These are phyloP conservation scores for Malassezia brasiliensis DNA, from an alignment of 1,284 basidiomycete species.

Conservation along the genomic window DNA sequence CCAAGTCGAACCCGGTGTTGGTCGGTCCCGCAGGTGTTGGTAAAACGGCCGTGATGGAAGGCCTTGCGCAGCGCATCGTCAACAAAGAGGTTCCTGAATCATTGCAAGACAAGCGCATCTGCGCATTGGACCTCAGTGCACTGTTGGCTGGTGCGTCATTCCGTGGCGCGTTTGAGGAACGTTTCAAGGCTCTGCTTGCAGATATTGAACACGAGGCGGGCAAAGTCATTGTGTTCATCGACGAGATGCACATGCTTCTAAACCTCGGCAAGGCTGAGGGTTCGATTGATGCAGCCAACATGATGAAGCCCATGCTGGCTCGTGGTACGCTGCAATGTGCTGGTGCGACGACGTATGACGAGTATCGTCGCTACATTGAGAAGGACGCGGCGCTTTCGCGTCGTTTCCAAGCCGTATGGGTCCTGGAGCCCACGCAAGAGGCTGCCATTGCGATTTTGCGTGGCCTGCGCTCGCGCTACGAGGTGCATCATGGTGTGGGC, in stretches of 20 bases:
- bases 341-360: slow-evolving; percentile 81
- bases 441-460: slow-evolving; percentile 86
- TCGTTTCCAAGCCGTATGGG: slow-evolving; percentile 74
- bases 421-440: slow-evolving; percentile 77
- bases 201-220: slow-evolving; percentile 86
- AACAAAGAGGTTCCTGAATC: slow-evolving; percentile 73
- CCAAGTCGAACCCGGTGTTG: slow-evolving; percentile 65
- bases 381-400: slow-evolving; percentile 74
- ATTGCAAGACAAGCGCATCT: slow-evolving; percentile 54
- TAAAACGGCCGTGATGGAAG: slow-evolving; percentile 72
- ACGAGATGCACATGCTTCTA: slow-evolving; percentile 57
- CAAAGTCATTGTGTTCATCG: slow-evolving; percentile 86
- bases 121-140: slow-evolving; percentile 75
- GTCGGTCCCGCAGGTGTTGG: slow-evolving; percentile 49
- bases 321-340: slow-evolving; percentile 79
- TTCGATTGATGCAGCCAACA: slow-evolving; percentile 26
- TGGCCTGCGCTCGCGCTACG: slow-evolving; percentile 68
- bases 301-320: slow-evolving; percentile 50
- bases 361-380: slow-evolving; percentile 90
- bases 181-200: slow-evolving; percentile 75
- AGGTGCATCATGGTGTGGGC: slow-evolving; percentile 54
- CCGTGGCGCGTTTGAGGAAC: slow-evolving; percentile 95
- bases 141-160: slow-evolving; percentile 92
- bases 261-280: slow-evolving; percentile 35
- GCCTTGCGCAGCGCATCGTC: slow-evolving; percentile 75